Conservation (phyloP, 1,139 yeast genomes). For the Protomyces inundatus region DNA sequence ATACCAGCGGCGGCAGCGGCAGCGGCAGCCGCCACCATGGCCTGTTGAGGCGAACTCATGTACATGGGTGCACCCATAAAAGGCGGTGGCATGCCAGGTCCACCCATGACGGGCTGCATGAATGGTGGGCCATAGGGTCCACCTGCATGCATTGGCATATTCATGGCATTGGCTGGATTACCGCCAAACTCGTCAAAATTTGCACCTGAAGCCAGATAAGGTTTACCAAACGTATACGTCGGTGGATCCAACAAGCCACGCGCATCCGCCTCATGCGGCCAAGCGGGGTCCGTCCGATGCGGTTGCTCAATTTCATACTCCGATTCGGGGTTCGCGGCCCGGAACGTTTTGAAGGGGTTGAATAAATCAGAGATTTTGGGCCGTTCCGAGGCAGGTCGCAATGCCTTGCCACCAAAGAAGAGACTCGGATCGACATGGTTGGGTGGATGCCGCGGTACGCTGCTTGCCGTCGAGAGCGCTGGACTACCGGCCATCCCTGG, state of each 20-base stretch:
- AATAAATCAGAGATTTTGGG: conserved; percentile 5
- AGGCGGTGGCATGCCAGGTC: not conserved
- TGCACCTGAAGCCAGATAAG: not conserved
- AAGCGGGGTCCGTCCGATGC: conserved; percentile 24
- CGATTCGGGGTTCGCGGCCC: conserved; percentile 19
- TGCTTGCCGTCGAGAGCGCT: conserved; percentile 7
- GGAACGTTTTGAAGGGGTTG: conserved; percentile 25
- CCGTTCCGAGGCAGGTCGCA: conserved; percentile 3
- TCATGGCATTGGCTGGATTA: not conserved
- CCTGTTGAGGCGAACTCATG: conserved; percentile 11
- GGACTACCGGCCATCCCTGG: not conserved
- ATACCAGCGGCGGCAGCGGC: conserved; percentile 28
- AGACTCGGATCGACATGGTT: conserved; percentile 7
- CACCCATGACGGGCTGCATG: not conserved
- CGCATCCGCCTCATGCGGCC: conserved; percentile 25
- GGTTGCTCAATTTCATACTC: conserved; percentile 25
- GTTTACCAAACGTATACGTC: not conserved
- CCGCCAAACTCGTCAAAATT: not conserved
- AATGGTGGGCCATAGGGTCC: not conserved
- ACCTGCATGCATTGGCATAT: not conserved
- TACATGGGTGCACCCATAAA: not conserved
- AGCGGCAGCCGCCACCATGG: conserved; percentile 10
- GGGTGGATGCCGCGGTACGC: not conserved
- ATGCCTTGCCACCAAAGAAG: conserved; percentile 10
- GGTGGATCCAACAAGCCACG: conserved; percentile 13